Conservation (phyloP, 139 green algal genomes). For the Asterochloris erici region DNA sequence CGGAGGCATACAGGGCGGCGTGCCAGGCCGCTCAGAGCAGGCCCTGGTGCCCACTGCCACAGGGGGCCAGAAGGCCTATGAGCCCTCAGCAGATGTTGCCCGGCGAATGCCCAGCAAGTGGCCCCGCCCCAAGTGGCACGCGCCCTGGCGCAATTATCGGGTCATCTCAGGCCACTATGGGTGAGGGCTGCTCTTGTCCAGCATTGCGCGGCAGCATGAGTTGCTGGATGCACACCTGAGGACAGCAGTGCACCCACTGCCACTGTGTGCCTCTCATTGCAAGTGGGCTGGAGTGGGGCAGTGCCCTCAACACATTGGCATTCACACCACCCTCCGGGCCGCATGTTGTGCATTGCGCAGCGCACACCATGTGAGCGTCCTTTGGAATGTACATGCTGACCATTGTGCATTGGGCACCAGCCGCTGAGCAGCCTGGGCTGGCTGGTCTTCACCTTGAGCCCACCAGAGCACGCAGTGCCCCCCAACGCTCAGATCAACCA, state of each 20-base stretch:
- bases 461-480: no score
- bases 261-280: background rate
- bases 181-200: conserved; percentile 42
- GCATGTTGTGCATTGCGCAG: background rate
- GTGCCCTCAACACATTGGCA: background rate
- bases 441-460: no score
- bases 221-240: background rate
- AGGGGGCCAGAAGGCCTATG: conserved; percentile 52
- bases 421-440: no score
- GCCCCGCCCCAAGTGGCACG: conserved; percentile 88
- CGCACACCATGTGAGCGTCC: no score
- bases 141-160: conserved; percentile 94
- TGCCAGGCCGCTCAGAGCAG: background rate
- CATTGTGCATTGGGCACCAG: no score
- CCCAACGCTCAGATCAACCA: background rate
- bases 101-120: conserved; percentile 83
- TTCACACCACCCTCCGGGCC: no score
- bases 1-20: conserved; percentile 5
- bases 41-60: conserved; percentile 43
- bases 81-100: conserved; percentile 67
- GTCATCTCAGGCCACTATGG: conserved; percentile 96
- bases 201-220: background rate
- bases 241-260: background rate
- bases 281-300: background rate
- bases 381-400: no score